These are phyloP conservation scores for Scorias spongiosa DNA, from an alignment of 2,329 filamentous ascomycete species.

Conservation along the genomic window DNA sequence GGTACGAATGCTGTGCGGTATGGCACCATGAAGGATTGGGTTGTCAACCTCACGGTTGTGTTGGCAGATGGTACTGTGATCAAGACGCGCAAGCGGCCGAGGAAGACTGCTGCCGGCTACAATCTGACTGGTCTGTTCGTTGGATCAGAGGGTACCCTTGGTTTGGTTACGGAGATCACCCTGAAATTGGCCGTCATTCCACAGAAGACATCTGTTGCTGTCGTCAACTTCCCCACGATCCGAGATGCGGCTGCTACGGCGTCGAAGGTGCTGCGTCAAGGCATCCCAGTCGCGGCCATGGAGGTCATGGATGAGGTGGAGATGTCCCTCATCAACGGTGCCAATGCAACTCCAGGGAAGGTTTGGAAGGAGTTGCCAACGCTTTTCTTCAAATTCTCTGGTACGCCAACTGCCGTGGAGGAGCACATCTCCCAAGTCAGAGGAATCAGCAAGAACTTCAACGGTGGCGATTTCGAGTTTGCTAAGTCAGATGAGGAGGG, in stretches of 20 bases:
- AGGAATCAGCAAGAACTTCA: slow-evolving; percentile 48
- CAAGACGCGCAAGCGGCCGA: slow-evolving; percentile 62
- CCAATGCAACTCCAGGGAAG: slow-evolving; percentile 52
- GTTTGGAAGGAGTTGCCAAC: slow-evolving; percentile 65
- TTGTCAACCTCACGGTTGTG: slow-evolving; percentile 68
- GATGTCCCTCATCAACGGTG: slow-evolving; percentile 67
- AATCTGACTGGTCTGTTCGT: slow-evolving; percentile 70
- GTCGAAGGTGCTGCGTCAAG: slow-evolving; percentile 59
- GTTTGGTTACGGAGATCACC: slow-evolving; percentile 69
- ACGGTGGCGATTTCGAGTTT: slow-evolving; percentile 40
- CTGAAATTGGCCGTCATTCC: slow-evolving; percentile 66
- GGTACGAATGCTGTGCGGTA: slow-evolving; percentile 71
- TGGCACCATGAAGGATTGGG: slow-evolving; percentile 80
- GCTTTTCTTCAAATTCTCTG: slow-evolving; percentile 73
- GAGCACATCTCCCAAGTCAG: slow-evolving; percentile 62
- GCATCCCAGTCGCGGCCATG: slow-evolving; percentile 60
- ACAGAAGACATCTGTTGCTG: slow-evolving; percentile 60
- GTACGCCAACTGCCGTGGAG: slow-evolving; percentile 57
- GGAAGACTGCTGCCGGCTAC: slow-evolving; percentile 68
- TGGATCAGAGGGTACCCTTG: slow-evolving; percentile 67
- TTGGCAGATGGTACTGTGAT: slow-evolving; percentile 64
- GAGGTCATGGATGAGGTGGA: slow-evolving; percentile 83
- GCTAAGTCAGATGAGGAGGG: slow-evolving; percentile 38
- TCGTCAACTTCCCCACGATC: slow-evolving; percentile 65
- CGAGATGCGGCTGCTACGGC: slow-evolving; percentile 61